phyloP scores from a whole-genome alignment of 306 rosid genomes.

The Potentilla sterilis region DNA sequence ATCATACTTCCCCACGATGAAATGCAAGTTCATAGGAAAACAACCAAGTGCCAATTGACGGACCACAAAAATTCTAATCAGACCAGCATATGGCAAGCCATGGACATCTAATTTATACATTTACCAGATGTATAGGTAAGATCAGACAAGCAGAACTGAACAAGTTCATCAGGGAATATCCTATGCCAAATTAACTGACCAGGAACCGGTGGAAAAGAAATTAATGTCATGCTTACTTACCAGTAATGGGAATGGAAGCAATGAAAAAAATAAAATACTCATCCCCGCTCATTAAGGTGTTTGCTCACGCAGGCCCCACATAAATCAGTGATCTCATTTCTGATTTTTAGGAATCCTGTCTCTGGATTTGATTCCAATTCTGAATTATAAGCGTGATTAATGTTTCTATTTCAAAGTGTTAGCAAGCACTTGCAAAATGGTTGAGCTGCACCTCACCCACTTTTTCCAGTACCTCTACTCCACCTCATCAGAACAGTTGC shows the following conservation, averaged over 20 bases:
- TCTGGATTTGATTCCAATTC: not conserved
- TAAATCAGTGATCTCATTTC: not conserved
- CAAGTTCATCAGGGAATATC: not conserved
- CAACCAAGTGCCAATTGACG: not conserved
- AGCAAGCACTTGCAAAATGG: not conserved
- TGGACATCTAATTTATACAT: not conserved
- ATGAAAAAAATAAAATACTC: not conserved
- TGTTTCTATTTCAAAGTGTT: not conserved
- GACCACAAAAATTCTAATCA: not conserved
- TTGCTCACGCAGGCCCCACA: not conserved
- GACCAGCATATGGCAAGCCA: not conserved
- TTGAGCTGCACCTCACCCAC: not conserved
- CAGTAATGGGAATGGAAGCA: not conserved
- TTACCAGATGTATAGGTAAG: not conserved
- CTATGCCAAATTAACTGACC: not conserved
- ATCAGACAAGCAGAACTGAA: not conserved
- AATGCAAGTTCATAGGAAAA: not conserved
- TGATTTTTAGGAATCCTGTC: not conserved
- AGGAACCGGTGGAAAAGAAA: not conserved
- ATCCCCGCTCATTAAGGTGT: not conserved
- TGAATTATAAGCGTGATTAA: not conserved
- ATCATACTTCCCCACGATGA: not conserved
- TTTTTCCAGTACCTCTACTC: not conserved
- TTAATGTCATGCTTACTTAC: not conserved
- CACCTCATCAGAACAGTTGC: not conserved